Percentiles rank a stretch among this genome's conserved stretches.
Evolutionary conservation across 305 asterid species (phyloP).

Genomic region (Fraxinus dipetala): DNA sequence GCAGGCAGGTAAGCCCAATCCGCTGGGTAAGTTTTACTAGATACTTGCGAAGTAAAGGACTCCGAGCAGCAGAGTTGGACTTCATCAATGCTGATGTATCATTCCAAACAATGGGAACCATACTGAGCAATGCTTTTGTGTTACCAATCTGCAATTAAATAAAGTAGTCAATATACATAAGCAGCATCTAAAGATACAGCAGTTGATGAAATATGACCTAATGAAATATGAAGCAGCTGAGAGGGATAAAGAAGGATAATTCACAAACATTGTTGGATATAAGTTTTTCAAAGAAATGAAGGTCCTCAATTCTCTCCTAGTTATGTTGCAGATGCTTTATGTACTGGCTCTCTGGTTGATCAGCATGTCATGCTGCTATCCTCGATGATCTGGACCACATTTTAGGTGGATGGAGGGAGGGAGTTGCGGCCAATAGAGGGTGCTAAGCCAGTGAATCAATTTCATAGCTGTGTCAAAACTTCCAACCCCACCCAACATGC

Average conservation of each 20-base stretch:
- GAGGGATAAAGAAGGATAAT: background rate
- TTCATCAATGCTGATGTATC: conserved; percentile 62
- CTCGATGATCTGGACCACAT: background rate
- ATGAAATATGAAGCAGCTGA: conserved; percentile 8
- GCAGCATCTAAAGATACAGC: conserved; percentile 1
- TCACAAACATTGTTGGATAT: background rate
- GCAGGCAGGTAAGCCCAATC: conserved; percentile 77
- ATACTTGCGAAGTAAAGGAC: conserved; percentile 93
- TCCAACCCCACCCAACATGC: background rate
- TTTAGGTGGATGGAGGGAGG: background rate
- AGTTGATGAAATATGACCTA: conserved; percentile 1
- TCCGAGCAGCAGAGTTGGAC: conserved; percentile 69
- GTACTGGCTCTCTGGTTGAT: background rate
- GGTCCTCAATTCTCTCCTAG: background rate
- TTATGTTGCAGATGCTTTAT: background rate
- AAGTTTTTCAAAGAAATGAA: background rate
- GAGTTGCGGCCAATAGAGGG: background rate
- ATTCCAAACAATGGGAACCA: conserved; percentile 73
- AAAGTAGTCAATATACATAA: conserved; percentile 15
- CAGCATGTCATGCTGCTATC: background rate
- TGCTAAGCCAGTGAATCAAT: background rate
- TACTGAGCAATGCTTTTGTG: conserved; percentile 54
- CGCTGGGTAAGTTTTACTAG: conserved; percentile 85
- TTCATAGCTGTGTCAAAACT: background rate
- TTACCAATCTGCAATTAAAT: conserved; percentile 66